phyloP scores from a whole-genome alignment of 768 basidiomycete genomes.

The Xerocomellus intermedius region DNA sequence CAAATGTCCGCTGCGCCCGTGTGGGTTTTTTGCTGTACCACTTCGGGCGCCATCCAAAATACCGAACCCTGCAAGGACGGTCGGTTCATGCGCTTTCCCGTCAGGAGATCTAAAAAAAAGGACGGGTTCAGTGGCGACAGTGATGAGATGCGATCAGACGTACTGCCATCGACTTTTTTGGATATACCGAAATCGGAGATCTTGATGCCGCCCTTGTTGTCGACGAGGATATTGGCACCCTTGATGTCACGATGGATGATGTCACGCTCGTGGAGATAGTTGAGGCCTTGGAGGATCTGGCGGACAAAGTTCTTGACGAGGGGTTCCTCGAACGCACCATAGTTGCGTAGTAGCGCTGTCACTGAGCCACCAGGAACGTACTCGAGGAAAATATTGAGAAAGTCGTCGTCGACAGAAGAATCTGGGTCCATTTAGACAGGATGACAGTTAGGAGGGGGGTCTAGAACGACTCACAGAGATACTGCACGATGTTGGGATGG shows the following conservation, averaged over 20 bases:
- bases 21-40: constrained; percentile 93
- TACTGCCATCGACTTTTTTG: constrained; percentile 95
- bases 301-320: constrained; percentile 91
- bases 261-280: constrained; percentile 88
- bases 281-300: constrained; percentile 85
- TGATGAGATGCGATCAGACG: constrained; percentile 36
- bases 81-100: constrained; percentile 74
- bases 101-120: constrained; percentile 39
- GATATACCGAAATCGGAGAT: constrained; percentile 97
- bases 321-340: constrained; percentile 92
- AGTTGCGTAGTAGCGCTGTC: constrained; percentile 81
- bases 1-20: constrained; percentile 94
- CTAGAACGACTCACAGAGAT: constrained; percentile 68
- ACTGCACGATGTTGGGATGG: constrained; percentile 97
- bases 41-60: constrained; percentile 99
- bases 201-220: constrained; percentile 97
- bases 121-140: constrained; percentile 12
- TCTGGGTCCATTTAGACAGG: constrained; percentile 46
- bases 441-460: neutral
- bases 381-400: constrained; percentile 94
- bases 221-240: constrained; percentile 96
- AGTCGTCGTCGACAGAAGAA: constrained; percentile 88
- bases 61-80: constrained; percentile 97
- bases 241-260: constrained; percentile 99
- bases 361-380: constrained; percentile 97